Evolutionary conservation across 129 eudicot species (phyloP).

Genomic region (Arctium minus): DNA sequence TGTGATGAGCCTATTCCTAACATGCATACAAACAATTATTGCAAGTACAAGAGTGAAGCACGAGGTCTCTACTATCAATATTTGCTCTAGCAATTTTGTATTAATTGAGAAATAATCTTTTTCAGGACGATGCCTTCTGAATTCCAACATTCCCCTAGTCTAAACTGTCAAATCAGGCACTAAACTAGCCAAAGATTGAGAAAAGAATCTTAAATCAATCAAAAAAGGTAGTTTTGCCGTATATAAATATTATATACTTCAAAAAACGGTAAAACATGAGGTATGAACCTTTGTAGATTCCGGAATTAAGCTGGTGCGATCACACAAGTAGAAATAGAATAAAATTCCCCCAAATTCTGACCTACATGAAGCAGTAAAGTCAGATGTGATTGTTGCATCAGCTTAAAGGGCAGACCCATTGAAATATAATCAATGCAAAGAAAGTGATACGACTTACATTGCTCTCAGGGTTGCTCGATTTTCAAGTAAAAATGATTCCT

Average conservation of each 20-base stretch:
- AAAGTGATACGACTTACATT: constrained; percentile 52
- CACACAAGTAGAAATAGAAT: constrained; percentile 88
- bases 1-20: background rate
- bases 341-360: constrained; percentile 93
- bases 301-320: constrained; percentile 75
- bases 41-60: background rate
- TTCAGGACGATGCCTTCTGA: background rate
- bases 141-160: background rate
- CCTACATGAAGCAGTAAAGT: constrained; percentile 42
- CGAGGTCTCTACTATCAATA: background rate
- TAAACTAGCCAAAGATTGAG: background rate
- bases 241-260: background rate
- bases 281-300: constrained; percentile 73
- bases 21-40: background rate
- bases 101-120: background rate
- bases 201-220: background rate
- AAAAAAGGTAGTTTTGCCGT: background rate
- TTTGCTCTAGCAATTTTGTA: background rate
- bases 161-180: background rate
- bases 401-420: background rate
- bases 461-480: constrained; percentile 84
- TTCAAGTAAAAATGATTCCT: constrained; percentile 85
- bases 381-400: constrained; percentile 13
- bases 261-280: background rate
- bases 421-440: background rate